Evolutionary conservation across 83 land plant species (phyloP), one percentile per base, ranked within the genome.

Genomic region (Picea abies): DNA sequence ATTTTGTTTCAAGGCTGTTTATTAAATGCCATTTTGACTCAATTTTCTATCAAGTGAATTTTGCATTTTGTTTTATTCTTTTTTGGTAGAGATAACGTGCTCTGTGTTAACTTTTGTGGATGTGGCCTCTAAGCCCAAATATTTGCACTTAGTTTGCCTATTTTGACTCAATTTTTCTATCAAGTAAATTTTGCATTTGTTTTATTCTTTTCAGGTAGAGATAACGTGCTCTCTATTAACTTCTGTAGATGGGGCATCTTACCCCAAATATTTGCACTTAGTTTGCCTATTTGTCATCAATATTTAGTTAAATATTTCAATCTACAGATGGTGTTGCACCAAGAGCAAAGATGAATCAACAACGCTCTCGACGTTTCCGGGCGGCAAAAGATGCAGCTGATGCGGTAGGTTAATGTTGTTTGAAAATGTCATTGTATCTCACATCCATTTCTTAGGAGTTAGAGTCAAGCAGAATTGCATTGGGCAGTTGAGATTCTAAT

Each of bases 371-470:
- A 62, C 98, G 97, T 47, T 96, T 96, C 69, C 92, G 96, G 87
- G 94, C 96, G 67, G 98, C 98, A 8, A 93, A 96, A 86, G 98
- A 96, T 92, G 98, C 98, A 68, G 94, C 94, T 19, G 96, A 93
- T 81, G 93, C 94, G 86, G 97, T 95, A 85, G 85, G 88, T 60
- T 9, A 62, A 64, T 80, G 12, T 71, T 25, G 63, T 32, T 25
- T 82, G 2, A 44, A n/a, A 26, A 16, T 72, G 49, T 25, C 10
- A 52, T 76, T 26, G 23, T 75, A 25, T 25, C 70, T 11, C 41
- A 65, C 37, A 41, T 80, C 26, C 12, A 23, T 62, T 78, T 26
- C 20, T 11, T 11, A 52, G 10, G 12, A 11, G 12, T 10, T 52
- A 3, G 12, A 10, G 56, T 52, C 14, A 11, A 44, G 47, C 56